Percentiles rank a stretch among this genome's conserved stretches.
Conservation (phyloP, 2,329 filamentous ascomycete genomes). For the Apiospora kogelbergensis region DNA sequence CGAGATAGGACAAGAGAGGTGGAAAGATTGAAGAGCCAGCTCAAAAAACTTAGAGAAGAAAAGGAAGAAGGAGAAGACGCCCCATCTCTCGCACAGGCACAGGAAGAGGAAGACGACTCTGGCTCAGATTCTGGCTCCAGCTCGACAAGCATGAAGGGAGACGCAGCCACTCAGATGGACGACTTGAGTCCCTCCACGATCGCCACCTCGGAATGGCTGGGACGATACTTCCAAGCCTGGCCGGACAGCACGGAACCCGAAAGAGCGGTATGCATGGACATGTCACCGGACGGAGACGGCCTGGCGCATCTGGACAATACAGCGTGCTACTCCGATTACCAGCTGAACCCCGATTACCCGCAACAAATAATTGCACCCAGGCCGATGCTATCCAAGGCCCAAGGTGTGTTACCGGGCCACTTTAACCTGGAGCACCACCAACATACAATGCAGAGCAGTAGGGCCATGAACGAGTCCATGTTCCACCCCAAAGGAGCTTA, state of each 20-base stretch:
- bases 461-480: neutral
- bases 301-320: constrained; percentile 26
- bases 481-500: neutral
- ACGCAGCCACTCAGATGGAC: neutral
- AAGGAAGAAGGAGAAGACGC: constrained; percentile 21
- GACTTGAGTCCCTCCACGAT: constrained; percentile 14
- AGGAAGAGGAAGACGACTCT: neutral
- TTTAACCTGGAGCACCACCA: neutral
- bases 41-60: constrained; percentile 31
- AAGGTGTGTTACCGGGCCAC: neutral
- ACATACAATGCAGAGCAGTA: neutral
- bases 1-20: constrained; percentile 33
- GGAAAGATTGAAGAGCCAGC: constrained; percentile 33
- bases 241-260: constrained; percentile 17
- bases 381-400: neutral
- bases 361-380: neutral
- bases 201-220: constrained; percentile 23
- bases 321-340: neutral
- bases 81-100: neutral
- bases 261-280: constrained; percentile 19
- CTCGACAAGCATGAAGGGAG: neutral
- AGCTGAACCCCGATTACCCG: neutral
- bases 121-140: neutral
- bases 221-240: constrained; percentile 28
- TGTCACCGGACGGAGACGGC: constrained; percentile 23